Conservation (phyloP, 2,329 filamentous ascomycete species). For the Cladosporium phlei region DNA sequence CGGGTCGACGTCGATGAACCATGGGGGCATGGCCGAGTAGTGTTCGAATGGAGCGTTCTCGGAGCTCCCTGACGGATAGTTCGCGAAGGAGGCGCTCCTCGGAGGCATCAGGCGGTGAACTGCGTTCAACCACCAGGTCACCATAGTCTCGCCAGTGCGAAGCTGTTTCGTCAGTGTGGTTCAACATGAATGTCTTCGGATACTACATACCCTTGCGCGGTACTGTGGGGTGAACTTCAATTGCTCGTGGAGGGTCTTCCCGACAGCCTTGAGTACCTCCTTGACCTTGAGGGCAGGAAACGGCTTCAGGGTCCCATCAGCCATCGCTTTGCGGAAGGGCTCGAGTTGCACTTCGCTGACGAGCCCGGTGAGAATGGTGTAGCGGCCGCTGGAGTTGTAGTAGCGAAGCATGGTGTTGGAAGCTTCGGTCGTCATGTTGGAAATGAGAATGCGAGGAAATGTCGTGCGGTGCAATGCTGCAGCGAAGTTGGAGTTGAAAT, state of each 20-base stretch:
- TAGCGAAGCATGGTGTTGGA: too few species aligned
- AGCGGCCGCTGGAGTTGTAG: too few species aligned
- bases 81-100: background rate
- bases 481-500: too few species aligned
- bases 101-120: constrained; percentile 6
- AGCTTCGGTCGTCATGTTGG: too few species aligned
- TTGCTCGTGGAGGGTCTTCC: background rate
- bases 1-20: background rate
- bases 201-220: background rate
- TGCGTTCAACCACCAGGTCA: constrained; percentile 6
- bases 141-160: background rate
- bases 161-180: constrained; percentile 2
- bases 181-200: background rate
- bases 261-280: background rate
- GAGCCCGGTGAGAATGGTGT: too few species aligned
- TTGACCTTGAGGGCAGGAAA: background rate
- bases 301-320: background rate
- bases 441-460: too few species aligned
- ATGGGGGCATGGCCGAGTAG: constrained; percentile 5
- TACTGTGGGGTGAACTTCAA: background rate
- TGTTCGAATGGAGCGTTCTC: background rate
- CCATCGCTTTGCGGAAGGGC: background rate
- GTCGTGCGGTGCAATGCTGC: too few species aligned
- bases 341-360: too few species aligned
- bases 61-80: background rate